phyloP scores from a whole-genome alignment of 1,139 yeast genomes.

The Yamadazyma membranifaciens region DNA sequence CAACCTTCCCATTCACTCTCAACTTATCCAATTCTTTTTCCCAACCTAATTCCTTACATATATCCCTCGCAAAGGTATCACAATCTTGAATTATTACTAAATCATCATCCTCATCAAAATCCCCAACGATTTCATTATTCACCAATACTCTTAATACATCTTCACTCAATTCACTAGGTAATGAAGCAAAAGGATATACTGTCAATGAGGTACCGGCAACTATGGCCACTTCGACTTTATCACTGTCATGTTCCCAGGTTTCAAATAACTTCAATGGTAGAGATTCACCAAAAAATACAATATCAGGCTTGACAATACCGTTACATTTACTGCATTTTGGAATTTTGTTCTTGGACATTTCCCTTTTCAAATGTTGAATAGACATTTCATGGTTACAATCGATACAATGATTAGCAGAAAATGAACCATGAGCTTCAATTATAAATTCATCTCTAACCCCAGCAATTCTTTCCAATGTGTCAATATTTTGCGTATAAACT shows the following conservation, averaged over 20 bases:
- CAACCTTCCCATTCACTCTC: slow-evolving; percentile 13
- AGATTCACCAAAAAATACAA: slow-evolving; percentile 89
- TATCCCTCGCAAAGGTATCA: slow-evolving; percentile 55
- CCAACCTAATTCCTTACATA: slow-evolving; percentile 69
- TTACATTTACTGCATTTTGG: slow-evolving; percentile 56
- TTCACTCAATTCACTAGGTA: slow-evolving; percentile 63
- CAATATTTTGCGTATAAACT: slow-evolving; percentile 89
- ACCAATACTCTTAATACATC: slow-evolving; percentile 60
- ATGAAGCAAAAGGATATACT: slow-evolving; percentile 84
- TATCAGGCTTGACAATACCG: slow-evolving; percentile 87
- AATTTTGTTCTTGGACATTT: slow-evolving; percentile 43
- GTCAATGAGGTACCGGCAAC: slow-evolving; percentile 92
- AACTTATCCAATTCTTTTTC: slow-evolving; percentile 38
- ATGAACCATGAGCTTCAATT: slow-evolving; percentile 94
- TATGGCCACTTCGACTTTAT: slow-evolving; percentile 66
- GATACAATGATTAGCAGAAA: slow-evolving; percentile 80
- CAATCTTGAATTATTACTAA: slow-evolving; percentile 59
- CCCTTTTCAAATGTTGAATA: slow-evolving; percentile 45
- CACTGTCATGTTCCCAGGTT: slow-evolving; percentile 62
- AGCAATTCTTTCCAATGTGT: slow-evolving; percentile 83
- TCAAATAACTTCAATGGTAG: slow-evolving; percentile 70
- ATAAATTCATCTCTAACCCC: slow-evolving; percentile 65
- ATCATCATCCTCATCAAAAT: slow-evolving; percentile 57
- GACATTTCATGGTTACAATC: slow-evolving; percentile 62
- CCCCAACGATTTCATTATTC: slow-evolving; percentile 78